A percentile compares a stretch with the other conserved stretches of the same genome.
Evolutionary conservation across 2,329 filamentous ascomycete genomes (phyloP).

Genomic region (Diaporthe caulivora): DNA sequence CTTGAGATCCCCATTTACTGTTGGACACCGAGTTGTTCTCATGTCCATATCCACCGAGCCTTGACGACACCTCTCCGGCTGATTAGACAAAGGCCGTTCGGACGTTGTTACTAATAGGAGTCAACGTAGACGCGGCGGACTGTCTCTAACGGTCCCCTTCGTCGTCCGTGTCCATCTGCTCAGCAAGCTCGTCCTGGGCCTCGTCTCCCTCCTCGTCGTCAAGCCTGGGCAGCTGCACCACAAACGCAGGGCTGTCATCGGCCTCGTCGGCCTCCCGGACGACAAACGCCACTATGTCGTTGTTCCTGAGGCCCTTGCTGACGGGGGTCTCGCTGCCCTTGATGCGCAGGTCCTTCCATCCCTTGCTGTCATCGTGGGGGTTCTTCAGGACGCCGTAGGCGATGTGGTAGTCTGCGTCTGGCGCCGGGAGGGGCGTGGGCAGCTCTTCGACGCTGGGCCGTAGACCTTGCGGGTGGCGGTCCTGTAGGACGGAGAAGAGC

Average conservation of each 20-base stretch:
- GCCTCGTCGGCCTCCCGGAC: slow-evolving; percentile 55
- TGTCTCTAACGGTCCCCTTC: slow-evolving; percentile 14
- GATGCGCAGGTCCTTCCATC: slow-evolving; percentile 63
- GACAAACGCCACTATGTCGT: slow-evolving; percentile 63
- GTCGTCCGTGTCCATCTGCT: slow-evolving; percentile 24
- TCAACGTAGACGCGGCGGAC: no score
- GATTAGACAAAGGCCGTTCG: background rate
- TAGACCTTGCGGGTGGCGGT: slow-evolving; percentile 68
- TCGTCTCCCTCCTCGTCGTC: slow-evolving; percentile 58
- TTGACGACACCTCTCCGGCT: background rate
- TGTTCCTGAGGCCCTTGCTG: slow-evolving; percentile 59
- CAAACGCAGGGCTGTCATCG: slow-evolving; percentile 55
- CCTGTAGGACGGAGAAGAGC: slow-evolving; percentile 69
- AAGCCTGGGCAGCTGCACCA: slow-evolving; percentile 58
- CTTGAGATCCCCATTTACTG: background rate
- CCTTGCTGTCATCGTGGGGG: slow-evolving; percentile 58
- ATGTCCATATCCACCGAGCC: background rate
- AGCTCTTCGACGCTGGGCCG: slow-evolving; percentile 48
- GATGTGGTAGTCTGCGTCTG: slow-evolving; percentile 56
- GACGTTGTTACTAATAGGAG: background rate
- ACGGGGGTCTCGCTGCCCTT: slow-evolving; percentile 54
- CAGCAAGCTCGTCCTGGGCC: slow-evolving; percentile 41
- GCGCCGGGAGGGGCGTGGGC: slow-evolving; percentile 54
- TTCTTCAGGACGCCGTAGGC: slow-evolving; percentile 61
- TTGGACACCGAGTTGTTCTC: background rate